These are phyloP conservation scores for Geotrichum restrictum DNA, from an alignment of 1,139 yeast genomes.

Conservation along the genomic window DNA sequence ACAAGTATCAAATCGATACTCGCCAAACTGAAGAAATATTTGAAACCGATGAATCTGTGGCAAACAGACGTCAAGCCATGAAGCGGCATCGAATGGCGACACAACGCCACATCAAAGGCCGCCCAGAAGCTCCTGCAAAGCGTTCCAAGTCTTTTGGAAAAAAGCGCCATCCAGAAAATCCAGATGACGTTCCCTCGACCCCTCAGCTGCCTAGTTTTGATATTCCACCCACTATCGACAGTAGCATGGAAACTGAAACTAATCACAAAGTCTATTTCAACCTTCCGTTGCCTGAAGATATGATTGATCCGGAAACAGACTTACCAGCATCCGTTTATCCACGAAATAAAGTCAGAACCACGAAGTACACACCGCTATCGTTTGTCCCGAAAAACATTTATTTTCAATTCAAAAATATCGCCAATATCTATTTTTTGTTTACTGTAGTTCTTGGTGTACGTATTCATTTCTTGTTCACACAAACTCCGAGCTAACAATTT, in stretches of 20 bases:
- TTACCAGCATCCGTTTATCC: conserved; percentile 58
- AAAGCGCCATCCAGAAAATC: background rate
- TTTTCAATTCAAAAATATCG: conserved; percentile 81
- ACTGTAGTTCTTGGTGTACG: conserved; percentile 65
- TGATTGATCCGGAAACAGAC: conserved; percentile 56
- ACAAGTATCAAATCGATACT: conserved; percentile 4
- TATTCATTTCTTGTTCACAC: conserved; percentile 32
- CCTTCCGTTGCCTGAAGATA: conserved; percentile 59
- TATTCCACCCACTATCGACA: background rate
- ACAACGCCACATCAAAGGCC: conserved; percentile 68
- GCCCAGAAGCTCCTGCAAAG: conserved; percentile 44
- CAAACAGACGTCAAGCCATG: conserved; percentile 39
- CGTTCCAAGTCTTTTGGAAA: conserved; percentile 29
- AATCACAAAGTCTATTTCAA: conserved; percentile 53
- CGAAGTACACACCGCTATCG: conserved; percentile 87
- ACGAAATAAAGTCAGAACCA: conserved; percentile 89
- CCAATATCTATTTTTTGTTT: conserved; percentile 80
- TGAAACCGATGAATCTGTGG: background rate
- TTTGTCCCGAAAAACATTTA: conserved; percentile 81
- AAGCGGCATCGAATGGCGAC: conserved; percentile 90
- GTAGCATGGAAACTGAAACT: conserved; percentile 36
- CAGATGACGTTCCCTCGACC: conserved; percentile 17
- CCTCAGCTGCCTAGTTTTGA: conserved; percentile 2
- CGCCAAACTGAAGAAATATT: conserved; percentile 1
- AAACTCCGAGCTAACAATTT: conserved; percentile 10